Base-by-base conservation (phyloP, 2,329 filamentous ascomycete species). In the Leptodontidium sp. region DNA sequence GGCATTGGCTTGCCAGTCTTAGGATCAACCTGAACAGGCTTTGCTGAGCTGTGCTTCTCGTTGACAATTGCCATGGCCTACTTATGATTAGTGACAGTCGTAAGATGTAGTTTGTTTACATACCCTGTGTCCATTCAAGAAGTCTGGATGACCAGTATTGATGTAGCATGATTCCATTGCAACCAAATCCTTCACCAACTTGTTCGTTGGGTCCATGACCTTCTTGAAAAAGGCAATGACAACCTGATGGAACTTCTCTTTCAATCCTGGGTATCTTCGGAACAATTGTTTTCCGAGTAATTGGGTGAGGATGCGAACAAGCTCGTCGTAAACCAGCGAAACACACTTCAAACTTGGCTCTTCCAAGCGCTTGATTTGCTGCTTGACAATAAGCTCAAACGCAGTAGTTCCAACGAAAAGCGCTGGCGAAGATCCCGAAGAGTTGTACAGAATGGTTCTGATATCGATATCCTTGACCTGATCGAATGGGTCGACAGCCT, bases 361-460 rank as follows among this genome's bases (percentile, higher is more conserved):
- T 81, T 99, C 96, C 64, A 99, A 82, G 67, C 96, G 89, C 87
- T 93, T 97, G 82, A 99, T 99, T 81, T 99, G 94, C 80, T 98
- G 93, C 87, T 98, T 99, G 74, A 98, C 95, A 75, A 99, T 98
- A 73, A 98, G 85, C 82, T 99, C 96, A 77, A 99, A 99, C n/a
- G 96, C 96, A 7, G 93, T 97, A 8, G 96, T 98, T 66, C 96
- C 96, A 38, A 99, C 96, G 78, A 99, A 99, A 8, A 99, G 88
- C 1, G 96, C 95, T 0, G 96, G 96, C 1, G 95, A 97, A 38
- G 96, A 96, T 79, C 96, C 96, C n/a, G 96, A 98, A 29, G 96
- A 98, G 87, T 99, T 99, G 88, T 97, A 97, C 9, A 99, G 88
- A 70, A 98, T 95, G 29, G 93, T 98, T 75, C 97, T 91, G 76